Evolutionary conservation across 345 rosid species (phyloP), one percentile per base, ranked within the genome.

Genomic region (Eucalyptus polyanthemos): DNA sequence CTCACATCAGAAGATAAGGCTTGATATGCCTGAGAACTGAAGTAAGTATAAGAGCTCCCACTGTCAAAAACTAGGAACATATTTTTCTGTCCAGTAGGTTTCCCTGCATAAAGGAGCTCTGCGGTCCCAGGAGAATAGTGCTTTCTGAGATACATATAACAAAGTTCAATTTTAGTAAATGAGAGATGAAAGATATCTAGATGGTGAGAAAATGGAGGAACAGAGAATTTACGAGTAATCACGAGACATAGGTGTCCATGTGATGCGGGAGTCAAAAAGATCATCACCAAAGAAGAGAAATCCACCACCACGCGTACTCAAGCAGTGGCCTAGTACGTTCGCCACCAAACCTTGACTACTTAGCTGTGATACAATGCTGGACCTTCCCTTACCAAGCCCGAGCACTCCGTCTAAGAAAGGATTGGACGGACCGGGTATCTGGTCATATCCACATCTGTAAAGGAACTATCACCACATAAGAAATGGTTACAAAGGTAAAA

Each of bases 391-490:
- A 34, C 99, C 99, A 37, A 98, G 99, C n/a, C 99, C 99, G 50
- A 98, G 94, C 40, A 97, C 95, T 91, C 99, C 99, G 72, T 98
- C 99, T n/a, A 97, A 76, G 80, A 98, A 98, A 92, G 95, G 97
- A 89, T 62, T n/a, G 11, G 96, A 94, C 34, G 92, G 88, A 42
- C 97, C 97, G 8, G 97, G 95, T 87, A 91, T 60, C 89, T 97
- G 99, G 93, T 97, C 97, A 54, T 97, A 98, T 88, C 99, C 99
- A 12, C 99, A 98, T 89, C 98, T 98, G 94, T 86, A 89, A 15
- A 56, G 17, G 72, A 62, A 31, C 29, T 25, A 86, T 86, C 88
- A 15, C 40, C 67, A 60, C 87, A 51, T 45, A 17, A 80, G 51
- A 22, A 47, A 51, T 37, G 76, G 54, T 50, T 27, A 27, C 65